phyloP scores from a whole-genome alignment of 192 early-diverging fungal species.

The Backusella tuberculispora region DNA sequence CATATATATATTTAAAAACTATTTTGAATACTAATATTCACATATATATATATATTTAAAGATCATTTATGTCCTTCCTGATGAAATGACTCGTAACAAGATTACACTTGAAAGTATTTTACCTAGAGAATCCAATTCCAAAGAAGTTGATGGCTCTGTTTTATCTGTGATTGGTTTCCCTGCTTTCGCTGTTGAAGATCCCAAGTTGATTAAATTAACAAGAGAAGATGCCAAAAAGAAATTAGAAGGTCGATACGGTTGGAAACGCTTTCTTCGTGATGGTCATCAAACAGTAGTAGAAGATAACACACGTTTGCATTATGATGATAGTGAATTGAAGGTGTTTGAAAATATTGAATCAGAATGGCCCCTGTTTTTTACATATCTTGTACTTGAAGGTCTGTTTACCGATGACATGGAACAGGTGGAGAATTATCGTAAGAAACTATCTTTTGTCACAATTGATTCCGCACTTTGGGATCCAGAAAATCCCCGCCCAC shows the following conservation, averaged over 20 bases:
- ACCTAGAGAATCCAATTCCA: constrained; percentile 84
- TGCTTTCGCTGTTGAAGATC: constrained; percentile 79
- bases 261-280: constrained; percentile 83
- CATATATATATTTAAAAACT: too few species aligned
- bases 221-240: constrained; percentile 77
- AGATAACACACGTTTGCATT: constrained; percentile 74
- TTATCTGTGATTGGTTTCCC: constrained; percentile 86
- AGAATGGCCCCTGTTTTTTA: constrained; percentile 90
- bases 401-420: constrained; percentile 67
- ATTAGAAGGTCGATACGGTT: constrained; percentile 78
- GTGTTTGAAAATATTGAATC: constrained; percentile 84
- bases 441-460: constrained; percentile 65
- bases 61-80: constrained; percentile 81
- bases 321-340: constrained; percentile 78
- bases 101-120: constrained; percentile 76
- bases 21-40: too few species aligned
- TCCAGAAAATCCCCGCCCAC: constrained; percentile 16
- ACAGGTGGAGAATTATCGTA: constrained; percentile 70
- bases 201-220: constrained; percentile 61
- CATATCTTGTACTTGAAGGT: constrained; percentile 83
- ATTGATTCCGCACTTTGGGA: constrained; percentile 63
- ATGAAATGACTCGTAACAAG: constrained; percentile 81
- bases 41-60: constrained; percentile 26
- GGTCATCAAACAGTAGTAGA: constrained; percentile 85
- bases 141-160: constrained; percentile 83